phyloP scores from a whole-genome alignment of 768 basidiomycete species.

The Rhizopogon vinicolor region DNA sequence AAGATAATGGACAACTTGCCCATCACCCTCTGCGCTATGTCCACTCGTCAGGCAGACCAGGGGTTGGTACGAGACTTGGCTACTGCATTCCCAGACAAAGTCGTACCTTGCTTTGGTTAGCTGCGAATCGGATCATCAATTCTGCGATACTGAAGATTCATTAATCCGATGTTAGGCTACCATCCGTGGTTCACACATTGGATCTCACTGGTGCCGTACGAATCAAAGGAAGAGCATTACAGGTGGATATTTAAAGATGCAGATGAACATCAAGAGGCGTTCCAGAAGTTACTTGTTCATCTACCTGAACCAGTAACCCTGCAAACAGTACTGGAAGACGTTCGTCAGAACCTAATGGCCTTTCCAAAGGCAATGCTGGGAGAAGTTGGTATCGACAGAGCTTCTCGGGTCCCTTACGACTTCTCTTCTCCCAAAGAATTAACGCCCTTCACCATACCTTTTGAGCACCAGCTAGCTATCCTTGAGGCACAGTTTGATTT shows the following conservation, averaged over 20 bases:
- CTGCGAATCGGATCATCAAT: slow-evolving; percentile 8
- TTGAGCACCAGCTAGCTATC: slow-evolving; percentile 78
- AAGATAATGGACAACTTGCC: slow-evolving; percentile 49
- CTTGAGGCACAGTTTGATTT: slow-evolving; percentile 80
- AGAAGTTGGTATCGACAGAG: slow-evolving; percentile 88
- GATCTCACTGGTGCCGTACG: slow-evolving; percentile 45
- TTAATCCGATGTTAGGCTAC: slow-evolving; percentile 50
- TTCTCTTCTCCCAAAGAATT: slow-evolving; percentile 47
- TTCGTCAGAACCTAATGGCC: slow-evolving; percentile 54
- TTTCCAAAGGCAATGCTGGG: slow-evolving; percentile 81
- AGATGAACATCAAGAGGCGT: slow-evolving; percentile 31
- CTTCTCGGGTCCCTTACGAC: slow-evolving; percentile 66
- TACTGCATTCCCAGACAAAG: slow-evolving; percentile 50
- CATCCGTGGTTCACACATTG: slow-evolving; percentile 93
- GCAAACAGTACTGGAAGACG: slow-evolving; percentile 47
- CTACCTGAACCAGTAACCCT: slow-evolving; percentile 75
- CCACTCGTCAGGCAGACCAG: slow-evolving; percentile 65
- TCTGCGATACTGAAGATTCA: slow-evolving; percentile 8
- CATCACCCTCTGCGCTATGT: slow-evolving; percentile 84
- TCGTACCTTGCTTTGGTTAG: slow-evolving; percentile 89
- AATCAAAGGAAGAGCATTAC: slow-evolving; percentile 74
- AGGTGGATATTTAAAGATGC: slow-evolving; percentile 53
- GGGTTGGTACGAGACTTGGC: slow-evolving; percentile 64
- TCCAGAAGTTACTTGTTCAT: slow-evolving; percentile 52
- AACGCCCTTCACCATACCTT: slow-evolving; percentile 73